A percentile compares a stretch with the other conserved stretches of the same genome.
Evolutionary conservation across 139 green algal species (phyloP).

Genomic region (Deuterostichococcus epilithicus): DNA sequence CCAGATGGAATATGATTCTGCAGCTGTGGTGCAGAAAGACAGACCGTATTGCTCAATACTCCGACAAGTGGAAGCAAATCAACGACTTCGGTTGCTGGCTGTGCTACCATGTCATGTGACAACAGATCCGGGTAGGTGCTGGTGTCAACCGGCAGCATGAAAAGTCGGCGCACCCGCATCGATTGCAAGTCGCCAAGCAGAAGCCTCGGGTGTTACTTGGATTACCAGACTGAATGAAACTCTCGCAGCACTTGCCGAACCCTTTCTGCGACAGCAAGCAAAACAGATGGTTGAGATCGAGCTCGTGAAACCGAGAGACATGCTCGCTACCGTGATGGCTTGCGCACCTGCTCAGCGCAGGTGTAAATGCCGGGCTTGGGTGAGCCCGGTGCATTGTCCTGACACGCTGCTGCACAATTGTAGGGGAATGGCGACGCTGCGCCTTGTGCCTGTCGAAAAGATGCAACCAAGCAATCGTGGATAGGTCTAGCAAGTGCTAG

Average conservation of each 20-base stretch:
- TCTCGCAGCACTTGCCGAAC: background rate
- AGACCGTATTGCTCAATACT: too few relatives aligned
- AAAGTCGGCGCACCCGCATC: background rate
- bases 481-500: too few relatives aligned
- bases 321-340: background rate
- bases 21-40: background rate
- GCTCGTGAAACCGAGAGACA: background rate
- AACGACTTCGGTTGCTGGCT: too few relatives aligned
- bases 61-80: too few relatives aligned
- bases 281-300: background rate
- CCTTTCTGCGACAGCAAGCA: background rate
- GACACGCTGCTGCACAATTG: background rate
- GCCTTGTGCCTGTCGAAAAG: too few relatives aligned
- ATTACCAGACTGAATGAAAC: background rate
- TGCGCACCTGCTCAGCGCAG: background rate
- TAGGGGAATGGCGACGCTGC: too few relatives aligned
- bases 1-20: too few relatives aligned
- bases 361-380: background rate
- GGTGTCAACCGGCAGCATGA: too few relatives aligned
- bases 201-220: background rate
- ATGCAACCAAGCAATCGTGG: too few relatives aligned
- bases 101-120: too few relatives aligned
- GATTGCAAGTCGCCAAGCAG: background rate
- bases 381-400: background rate
- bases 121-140: too few relatives aligned